Conservation (phyloP, 1,284 basidiomycete genomes). For the Sporisorium scitamineum region DNA sequence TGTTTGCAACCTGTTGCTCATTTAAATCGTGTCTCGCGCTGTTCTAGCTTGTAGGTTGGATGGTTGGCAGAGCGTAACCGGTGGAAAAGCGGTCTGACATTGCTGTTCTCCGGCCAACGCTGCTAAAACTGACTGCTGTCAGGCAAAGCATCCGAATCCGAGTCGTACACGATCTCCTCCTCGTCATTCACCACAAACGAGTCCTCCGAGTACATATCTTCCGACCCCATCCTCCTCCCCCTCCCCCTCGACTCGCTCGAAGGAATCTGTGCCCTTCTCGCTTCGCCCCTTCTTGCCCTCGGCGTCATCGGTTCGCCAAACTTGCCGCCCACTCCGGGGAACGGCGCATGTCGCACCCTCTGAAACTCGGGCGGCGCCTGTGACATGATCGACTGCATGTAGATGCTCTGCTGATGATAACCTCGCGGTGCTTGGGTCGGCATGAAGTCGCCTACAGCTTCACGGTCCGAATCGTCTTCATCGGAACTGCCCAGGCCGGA, state of each 20-base stretch:
- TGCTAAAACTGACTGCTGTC: slow-evolving; percentile 38
- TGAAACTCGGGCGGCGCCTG: slow-evolving; percentile 53
- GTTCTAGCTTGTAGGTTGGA: not conserved
- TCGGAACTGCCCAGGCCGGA: slow-evolving; percentile 71
- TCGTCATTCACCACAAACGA: slow-evolving; percentile 64
- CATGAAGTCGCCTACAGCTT: slow-evolving; percentile 74
- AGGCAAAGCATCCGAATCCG: slow-evolving; percentile 27
- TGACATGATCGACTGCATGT: slow-evolving; percentile 63
- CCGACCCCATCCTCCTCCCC: slow-evolving; percentile 15
- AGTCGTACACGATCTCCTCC: slow-evolving; percentile 50
- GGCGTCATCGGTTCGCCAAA: slow-evolving; percentile 36
- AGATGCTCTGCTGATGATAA: slow-evolving; percentile 70
- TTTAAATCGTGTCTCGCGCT: slow-evolving; percentile 1
- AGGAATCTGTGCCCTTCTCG: slow-evolving; percentile 17
- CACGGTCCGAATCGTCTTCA: slow-evolving; percentile 76
- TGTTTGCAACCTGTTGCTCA: slow-evolving; percentile 1
- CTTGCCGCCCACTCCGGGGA: slow-evolving; percentile 54
- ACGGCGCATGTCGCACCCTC: slow-evolving; percentile 32
- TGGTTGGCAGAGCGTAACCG: not conserved
- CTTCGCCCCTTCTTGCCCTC: not conserved
- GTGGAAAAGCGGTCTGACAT: not conserved
- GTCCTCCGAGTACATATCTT: slow-evolving; percentile 60
- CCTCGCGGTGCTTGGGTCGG: slow-evolving; percentile 80
- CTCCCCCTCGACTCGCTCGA: slow-evolving; percentile 42
- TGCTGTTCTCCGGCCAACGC: not conserved